phyloP scores from a whole-genome alignment of 495 filamentous ascomycete species.

The Tuber aestivum region DNA sequence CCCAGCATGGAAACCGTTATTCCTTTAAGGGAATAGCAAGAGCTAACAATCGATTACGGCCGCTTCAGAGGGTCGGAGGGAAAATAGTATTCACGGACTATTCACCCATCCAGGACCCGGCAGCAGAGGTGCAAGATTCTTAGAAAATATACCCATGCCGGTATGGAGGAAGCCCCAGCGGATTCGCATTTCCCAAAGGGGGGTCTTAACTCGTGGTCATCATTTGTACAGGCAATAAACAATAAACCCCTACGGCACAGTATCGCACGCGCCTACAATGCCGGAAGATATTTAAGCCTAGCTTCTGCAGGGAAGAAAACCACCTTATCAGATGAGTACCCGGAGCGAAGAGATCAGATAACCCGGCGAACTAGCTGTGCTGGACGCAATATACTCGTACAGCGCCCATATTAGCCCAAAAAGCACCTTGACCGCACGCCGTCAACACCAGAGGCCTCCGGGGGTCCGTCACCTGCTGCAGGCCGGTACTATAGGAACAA shows the following conservation, averaged over 20 bases:
- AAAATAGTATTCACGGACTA: neutral
- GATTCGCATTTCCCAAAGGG: neutral
- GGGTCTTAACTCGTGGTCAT: neutral
- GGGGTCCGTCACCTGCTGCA: too few species aligned
- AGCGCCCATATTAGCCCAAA: neutral
- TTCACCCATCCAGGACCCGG: neutral
- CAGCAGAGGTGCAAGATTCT: neutral
- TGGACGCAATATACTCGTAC: neutral
- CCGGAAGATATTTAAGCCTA: neutral
- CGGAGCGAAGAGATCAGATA: neutral
- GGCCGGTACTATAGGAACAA: neutral
- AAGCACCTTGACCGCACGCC: neutral
- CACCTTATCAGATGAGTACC: neutral
- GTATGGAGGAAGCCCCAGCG: neutral
- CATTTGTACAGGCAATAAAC: neutral
- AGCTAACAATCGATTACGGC: neutral
- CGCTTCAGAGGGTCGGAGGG: neutral
- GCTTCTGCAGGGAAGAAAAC: neutral
- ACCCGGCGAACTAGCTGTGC: neutral
- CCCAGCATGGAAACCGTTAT: neutral
- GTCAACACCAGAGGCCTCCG: neutral
- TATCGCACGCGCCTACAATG: neutral
- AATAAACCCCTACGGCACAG: neutral
- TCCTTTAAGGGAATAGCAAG: neutral
- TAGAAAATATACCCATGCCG: neutral